Conservation (phyloP, 805 yeast genomes). For the Kregervanrija delftensis region DNA sequence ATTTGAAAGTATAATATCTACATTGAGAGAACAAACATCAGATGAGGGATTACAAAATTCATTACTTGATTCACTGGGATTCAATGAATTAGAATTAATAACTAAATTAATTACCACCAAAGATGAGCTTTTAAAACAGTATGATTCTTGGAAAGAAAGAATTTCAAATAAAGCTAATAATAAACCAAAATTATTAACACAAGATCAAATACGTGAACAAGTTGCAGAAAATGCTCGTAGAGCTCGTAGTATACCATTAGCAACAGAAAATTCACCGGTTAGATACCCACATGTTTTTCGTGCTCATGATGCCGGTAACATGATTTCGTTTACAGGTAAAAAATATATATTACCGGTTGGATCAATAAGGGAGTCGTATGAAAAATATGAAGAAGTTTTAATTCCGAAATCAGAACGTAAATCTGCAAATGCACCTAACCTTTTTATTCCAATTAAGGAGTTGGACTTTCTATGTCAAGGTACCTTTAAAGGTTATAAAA, state of each 20-base stretch:
- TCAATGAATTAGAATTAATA: conserved; percentile 77
- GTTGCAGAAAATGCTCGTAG: conserved; percentile 42
- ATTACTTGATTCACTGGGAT: conserved; percentile 76
- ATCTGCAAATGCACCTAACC: conserved; percentile 34
- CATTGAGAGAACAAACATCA: conserved; percentile 30
- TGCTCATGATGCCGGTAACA: conserved; percentile 57
- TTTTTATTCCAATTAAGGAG: conserved; percentile 50
- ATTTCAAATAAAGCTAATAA: too few relatives aligned
- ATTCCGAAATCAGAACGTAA: conserved; percentile 68
- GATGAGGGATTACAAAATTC: conserved; percentile 64
- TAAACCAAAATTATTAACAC: conserved; percentile 33
- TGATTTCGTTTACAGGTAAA: conserved; percentile 74
- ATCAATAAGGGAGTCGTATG: conserved; percentile 55
- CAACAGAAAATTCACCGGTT: conserved; percentile 38
- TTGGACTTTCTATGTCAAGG: conserved; percentile 77
- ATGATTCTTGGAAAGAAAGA: conserved; percentile 4
- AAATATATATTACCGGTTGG: conserved; percentile 77
- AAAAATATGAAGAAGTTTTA: conserved; percentile 61
- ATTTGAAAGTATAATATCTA: conserved; percentile 25
- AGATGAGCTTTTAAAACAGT: conserved; percentile 21
- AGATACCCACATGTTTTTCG: conserved; percentile 86
- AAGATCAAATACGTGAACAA: conserved; percentile 48
- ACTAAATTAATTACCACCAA: conserved; percentile 50
- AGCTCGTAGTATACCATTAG: conserved; percentile 43
- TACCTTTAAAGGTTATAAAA: conserved; percentile 72